Evolutionary conservation across 2,329 filamentous ascomycete genomes (phyloP).

Genomic region (Exophiala xenobiotica): DNA sequence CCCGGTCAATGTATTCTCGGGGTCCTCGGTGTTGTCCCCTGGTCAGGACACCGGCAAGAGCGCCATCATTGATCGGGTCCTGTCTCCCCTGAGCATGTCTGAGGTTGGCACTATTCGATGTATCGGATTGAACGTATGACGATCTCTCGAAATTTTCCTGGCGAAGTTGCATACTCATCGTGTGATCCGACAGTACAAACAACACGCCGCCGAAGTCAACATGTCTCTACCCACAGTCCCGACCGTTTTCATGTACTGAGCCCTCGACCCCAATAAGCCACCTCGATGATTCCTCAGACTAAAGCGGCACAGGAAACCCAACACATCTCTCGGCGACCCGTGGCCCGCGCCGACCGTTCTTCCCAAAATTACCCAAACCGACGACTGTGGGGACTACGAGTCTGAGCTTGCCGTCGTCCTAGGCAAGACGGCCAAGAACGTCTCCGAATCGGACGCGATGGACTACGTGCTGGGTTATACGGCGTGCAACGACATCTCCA

Average conservation of each 20-base stretch:
- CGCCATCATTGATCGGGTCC: conserved; percentile 43
- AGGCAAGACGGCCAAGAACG: conserved; percentile 39
- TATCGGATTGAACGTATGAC: conserved; percentile 44
- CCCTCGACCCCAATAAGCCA: background rate
- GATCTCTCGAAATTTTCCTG: background rate
- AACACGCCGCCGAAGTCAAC: conserved; percentile 43
- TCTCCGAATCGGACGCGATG: conserved; percentile 39
- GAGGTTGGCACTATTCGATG: conserved; percentile 47
- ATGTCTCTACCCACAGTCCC: conserved; percentile 39
- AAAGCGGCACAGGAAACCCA: conserved; percentile 31
- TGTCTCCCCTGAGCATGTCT: conserved; percentile 37
- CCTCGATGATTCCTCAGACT: too few species aligned
- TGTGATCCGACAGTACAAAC: conserved; percentile 34
- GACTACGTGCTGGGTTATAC: conserved; percentile 45
- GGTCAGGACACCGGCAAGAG: conserved; percentile 52
- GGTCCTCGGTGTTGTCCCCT: conserved; percentile 56
- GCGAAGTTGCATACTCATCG: background rate
- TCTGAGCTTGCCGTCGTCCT: conserved; percentile 43
- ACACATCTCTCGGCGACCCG: conserved; percentile 38
- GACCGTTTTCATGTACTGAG: conserved; percentile 39
- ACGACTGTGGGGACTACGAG: conserved; percentile 44
- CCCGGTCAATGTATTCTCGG: conserved; percentile 56
- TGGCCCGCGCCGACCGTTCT: conserved; percentile 35
- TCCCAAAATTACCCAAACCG: conserved; percentile 38
- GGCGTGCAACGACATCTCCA: conserved; percentile 42